Conservation (phyloP, 2,329 filamentous ascomycete genomes). For the Botryosphaeria agaves region DNA sequence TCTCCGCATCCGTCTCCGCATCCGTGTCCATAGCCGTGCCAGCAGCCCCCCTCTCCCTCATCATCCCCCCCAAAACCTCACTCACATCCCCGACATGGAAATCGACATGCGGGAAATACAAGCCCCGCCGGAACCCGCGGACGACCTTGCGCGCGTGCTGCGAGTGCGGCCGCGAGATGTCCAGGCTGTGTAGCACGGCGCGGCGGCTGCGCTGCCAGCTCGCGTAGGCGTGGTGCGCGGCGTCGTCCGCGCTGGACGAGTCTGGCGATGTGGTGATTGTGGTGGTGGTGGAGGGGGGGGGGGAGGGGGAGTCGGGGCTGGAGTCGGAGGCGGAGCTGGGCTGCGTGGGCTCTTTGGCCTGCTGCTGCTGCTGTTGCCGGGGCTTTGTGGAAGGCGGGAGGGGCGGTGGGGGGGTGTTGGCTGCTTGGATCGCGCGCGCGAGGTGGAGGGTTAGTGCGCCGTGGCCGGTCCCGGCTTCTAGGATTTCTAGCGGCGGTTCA, state of each 20-base stretch:
- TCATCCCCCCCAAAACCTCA: too few relatives aligned
- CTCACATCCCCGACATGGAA: slow-evolving; percentile 55
- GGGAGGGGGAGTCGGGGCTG: neutral
- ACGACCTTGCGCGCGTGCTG: slow-evolving; percentile 47
- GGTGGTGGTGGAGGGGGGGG: neutral
- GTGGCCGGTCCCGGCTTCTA: slow-evolving; percentile 77
- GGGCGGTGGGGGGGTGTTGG: slow-evolving; percentile 38
- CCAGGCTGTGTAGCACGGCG: slow-evolving; percentile 60
- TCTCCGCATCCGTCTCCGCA: neutral
- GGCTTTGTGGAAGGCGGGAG: slow-evolving; percentile 7
- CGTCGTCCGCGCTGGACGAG: slow-evolving; percentile 7
- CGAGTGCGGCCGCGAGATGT: slow-evolving; percentile 45
- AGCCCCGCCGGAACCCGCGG: slow-evolving; percentile 47
- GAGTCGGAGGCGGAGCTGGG: neutral
- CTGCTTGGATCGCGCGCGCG: slow-evolving; percentile 57
- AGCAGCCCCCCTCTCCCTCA: slow-evolving; percentile 3
- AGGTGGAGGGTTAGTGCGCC: slow-evolving; percentile 62
- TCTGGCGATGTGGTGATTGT: neutral
- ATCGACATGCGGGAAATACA: slow-evolving; percentile 54
- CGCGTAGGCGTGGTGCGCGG: slow-evolving; percentile 12
- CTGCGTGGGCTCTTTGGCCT: neutral
- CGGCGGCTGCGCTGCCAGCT: slow-evolving; percentile 30
- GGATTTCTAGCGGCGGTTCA: slow-evolving; percentile 45
- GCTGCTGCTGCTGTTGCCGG: neutral
- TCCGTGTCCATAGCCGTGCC: neutral